A percentile compares a stretch with the other conserved stretches of the same genome.
Evolutionary conservation across 768 basidiomycete genomes (phyloP).

Genomic region (Daedalea quercina): DNA sequence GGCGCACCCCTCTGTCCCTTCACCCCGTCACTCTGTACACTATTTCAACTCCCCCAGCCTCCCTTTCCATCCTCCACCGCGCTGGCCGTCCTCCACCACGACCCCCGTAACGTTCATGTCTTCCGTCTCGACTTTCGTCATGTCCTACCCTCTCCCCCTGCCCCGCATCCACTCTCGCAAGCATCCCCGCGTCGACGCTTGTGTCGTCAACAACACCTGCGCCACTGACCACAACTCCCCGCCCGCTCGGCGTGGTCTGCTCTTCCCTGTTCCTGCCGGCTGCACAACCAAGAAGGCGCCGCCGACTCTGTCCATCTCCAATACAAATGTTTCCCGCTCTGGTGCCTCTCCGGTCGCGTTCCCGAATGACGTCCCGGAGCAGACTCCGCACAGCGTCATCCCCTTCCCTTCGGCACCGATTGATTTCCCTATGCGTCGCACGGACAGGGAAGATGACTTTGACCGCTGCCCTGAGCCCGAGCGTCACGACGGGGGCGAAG

Average conservation of each 20-base stretch:
- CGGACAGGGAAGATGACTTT: slow-evolving; percentile 12
- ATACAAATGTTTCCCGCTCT: slow-evolving; percentile 19
- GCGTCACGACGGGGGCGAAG: neutral
- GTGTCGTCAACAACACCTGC: neutral
- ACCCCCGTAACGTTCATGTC: neutral
- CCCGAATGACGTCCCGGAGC: neutral
- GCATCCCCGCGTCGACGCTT: neutral
- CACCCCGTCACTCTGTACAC: neutral
- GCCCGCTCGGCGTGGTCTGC: neutral
- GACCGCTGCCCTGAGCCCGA: slow-evolving; percentile 12
- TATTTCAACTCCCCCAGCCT: neutral
- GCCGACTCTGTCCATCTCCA: slow-evolving; percentile 32
- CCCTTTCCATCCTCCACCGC: neutral
- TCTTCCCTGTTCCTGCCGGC: slow-evolving; percentile 2
- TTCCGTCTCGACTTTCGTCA: neutral
- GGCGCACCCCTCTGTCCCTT: neutral
- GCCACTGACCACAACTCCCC: neutral
- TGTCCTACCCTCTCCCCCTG: neutral
- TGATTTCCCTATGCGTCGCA: slow-evolving; percentile 11
- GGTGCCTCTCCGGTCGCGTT: neutral
- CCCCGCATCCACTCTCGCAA: neutral
- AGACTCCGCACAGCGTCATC: slow-evolving; percentile 17
- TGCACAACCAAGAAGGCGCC: slow-evolving; percentile 23
- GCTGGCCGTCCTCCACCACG: neutral
- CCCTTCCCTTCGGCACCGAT: slow-evolving; percentile 30